These are phyloP conservation scores for Larix kaempferi DNA, from an alignment of 75 land plant species.

Conservation along the genomic window DNA sequence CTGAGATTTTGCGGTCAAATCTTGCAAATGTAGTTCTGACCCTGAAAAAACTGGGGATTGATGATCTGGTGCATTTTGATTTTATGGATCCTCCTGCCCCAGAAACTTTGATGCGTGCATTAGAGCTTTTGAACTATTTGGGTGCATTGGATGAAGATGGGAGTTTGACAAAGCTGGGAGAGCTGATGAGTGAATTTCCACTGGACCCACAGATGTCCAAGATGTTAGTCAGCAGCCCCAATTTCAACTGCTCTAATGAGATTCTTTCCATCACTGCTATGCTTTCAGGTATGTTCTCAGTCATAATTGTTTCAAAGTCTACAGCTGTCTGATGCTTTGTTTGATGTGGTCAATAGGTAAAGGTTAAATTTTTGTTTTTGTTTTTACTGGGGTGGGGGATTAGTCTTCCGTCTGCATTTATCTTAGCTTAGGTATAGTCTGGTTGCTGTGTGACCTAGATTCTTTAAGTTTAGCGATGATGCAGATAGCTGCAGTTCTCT, in stretches of 20 bases:
- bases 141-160: conserved; percentile 28
- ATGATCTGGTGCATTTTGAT: conserved; percentile 30
- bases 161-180: conserved; percentile 14
- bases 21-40: conserved; percentile 28
- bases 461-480: conserved; percentile 14
- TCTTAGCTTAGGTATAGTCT: conserved; percentile 1
- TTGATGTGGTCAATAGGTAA: not conserved
- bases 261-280: conserved; percentile 52
- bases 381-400: not conserved
- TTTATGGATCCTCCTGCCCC: conserved; percentile 35
- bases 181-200: conserved; percentile 58
- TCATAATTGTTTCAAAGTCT: not conserved
- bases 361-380: not conserved
- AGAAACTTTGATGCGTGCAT: conserved; percentile 25
- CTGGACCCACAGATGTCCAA: conserved; percentile 63
- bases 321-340: not conserved
- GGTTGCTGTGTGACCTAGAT: conserved; percentile 5
- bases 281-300: conserved; percentile 18
- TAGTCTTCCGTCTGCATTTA: not conserved
- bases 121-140: conserved; percentile 28
- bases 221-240: conserved; percentile 53
- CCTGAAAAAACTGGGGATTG: conserved; percentile 21
- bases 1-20: conserved; percentile 27
- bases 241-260: conserved; percentile 58
- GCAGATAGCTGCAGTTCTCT: conserved; percentile 16